These are phyloP conservation scores for Leishmania gerbilli DNA, from an alignment of 208 protist genomes.

Conservation along the genomic window DNA sequence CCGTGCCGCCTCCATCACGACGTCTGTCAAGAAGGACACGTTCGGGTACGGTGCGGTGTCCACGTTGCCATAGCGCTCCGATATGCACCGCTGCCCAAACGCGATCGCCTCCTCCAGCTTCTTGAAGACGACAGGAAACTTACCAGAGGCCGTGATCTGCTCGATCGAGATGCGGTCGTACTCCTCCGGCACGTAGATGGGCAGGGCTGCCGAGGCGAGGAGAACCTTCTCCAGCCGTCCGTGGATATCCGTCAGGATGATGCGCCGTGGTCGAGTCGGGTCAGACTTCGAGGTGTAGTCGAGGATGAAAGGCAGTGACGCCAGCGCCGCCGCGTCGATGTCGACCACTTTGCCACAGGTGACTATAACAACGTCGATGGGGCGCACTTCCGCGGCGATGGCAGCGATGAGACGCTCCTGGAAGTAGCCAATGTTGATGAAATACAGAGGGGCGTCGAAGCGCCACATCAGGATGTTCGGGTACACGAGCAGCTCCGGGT, in stretches of 20 bases:
- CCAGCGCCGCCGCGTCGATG: constrained; percentile 51
- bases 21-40: constrained; percentile 53
- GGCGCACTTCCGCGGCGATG: constrained; percentile 42
- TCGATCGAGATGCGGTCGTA: constrained; percentile 42
- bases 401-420: constrained; percentile 41
- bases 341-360: constrained; percentile 58
- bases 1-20: constrained; percentile 41
- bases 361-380: constrained; percentile 53
- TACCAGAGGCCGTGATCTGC: constrained; percentile 32
- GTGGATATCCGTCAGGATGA: constrained; percentile 57
- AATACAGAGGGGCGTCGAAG: constrained; percentile 65
- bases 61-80: constrained; percentile 49
- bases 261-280: constrained; percentile 28
- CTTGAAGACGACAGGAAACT: constrained; percentile 55
- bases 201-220: constrained; percentile 35
- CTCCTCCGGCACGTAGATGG: constrained; percentile 56
- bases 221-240: constrained; percentile 55
- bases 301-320: constrained; percentile 33
- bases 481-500: constrained; percentile 63
- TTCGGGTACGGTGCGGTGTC: constrained; percentile 57
- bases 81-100: constrained; percentile 50
- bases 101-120: constrained; percentile 47
- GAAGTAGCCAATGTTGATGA: constrained; percentile 58
- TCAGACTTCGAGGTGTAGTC: constrained; percentile 29
- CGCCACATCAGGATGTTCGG: constrained; percentile 66